Base-by-base conservation (phyloP, 768 basidiomycete species). In the Lactarius pseudohatsudake region DNA sequence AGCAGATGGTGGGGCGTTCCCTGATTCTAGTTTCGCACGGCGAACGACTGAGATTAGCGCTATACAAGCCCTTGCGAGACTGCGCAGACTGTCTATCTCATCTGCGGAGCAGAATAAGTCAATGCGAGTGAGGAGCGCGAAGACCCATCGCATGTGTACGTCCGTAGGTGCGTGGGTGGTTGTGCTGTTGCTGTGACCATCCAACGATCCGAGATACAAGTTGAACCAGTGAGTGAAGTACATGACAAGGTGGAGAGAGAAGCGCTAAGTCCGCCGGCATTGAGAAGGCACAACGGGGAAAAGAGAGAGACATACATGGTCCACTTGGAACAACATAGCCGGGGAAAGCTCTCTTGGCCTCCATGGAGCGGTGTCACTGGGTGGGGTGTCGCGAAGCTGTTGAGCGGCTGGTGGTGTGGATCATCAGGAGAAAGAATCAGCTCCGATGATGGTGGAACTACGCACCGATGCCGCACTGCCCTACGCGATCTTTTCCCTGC, bases 201-300 rank as follows among this genome's bases (percentile, higher is more conserved):
- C 64, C 36, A 64, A 22, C 40, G 68, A 64, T 56, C 86, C 80
- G 8, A 90, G 74, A 67, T 89, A 81, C 16, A 82, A 64, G 69
- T 87, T 87, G 69, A 91, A 86, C 91, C 91, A 94, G 72, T 92
- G 84, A 20, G 85, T 81, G 74, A 92, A 92, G 74, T 92, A 92
- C 89, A 90, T 91, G 66, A 94, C 76, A 55, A 93, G 80, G 73
- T 91, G 91, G 32, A 93, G 74, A 5, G 89, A 85, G 74, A 81
- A 84, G 72, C 83, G 82, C 91, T 93, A 69, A 26, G 55, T 36
- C 18, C 8, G 7, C 45, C 55, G 57, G 57, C n/a, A 58, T 56
- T 59, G 54, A 68, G 73, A 26, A 72, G 66, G 60, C 18, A 28
- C 45, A 61, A 60, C 34, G 18, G 11, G 40, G 32, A 30, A n/a